Evolutionary conservation across 345 rosid genomes (phyloP).

Genomic region (Gossypium australe): DNA sequence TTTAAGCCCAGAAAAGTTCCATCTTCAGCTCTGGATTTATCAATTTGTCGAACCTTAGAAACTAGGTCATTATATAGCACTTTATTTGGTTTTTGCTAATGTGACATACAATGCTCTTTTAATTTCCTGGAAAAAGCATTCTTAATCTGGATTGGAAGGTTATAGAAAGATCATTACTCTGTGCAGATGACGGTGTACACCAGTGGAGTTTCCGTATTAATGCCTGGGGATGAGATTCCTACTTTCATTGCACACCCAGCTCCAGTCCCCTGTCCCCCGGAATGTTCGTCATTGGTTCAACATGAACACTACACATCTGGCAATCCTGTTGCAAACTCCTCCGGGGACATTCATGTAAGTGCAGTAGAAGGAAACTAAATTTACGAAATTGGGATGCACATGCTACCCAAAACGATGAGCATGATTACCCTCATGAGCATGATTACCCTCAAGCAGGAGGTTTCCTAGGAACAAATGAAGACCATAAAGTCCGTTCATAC

Average conservation of each 20-base stretch:
- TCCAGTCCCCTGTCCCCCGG: constrained; percentile 45
- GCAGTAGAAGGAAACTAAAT: constrained; percentile 22
- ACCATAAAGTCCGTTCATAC: not conserved
- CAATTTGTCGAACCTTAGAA: not conserved
- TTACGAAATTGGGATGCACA: not conserved
- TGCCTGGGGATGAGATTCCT: constrained; percentile 90
- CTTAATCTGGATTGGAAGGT: not conserved
- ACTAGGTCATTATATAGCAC: not conserved
- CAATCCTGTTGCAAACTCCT: constrained; percentile 15
- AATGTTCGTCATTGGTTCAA: constrained; percentile 20
- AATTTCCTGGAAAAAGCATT: not conserved
- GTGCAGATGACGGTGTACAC: constrained; percentile 70
- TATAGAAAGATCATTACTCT: not conserved
- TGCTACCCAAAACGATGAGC: not conserved
- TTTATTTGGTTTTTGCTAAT: not conserved
- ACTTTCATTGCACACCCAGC: constrained; percentile 78
- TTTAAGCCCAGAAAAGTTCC: not conserved
- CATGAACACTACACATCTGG: constrained; percentile 11
- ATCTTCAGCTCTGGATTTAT: not conserved
- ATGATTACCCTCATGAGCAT: not conserved
- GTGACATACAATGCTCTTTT: not conserved
- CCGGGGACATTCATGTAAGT: constrained; percentile 14
- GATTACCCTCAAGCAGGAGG: not conserved
- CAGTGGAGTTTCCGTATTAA: constrained; percentile 78
- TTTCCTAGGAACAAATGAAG: constrained; percentile 2